Evolutionary conservation across 2,329 filamentous ascomycete species (phyloP), one percentile per base, ranked within the genome.

Genomic region (Lasiodiplodia sp.): DNA sequence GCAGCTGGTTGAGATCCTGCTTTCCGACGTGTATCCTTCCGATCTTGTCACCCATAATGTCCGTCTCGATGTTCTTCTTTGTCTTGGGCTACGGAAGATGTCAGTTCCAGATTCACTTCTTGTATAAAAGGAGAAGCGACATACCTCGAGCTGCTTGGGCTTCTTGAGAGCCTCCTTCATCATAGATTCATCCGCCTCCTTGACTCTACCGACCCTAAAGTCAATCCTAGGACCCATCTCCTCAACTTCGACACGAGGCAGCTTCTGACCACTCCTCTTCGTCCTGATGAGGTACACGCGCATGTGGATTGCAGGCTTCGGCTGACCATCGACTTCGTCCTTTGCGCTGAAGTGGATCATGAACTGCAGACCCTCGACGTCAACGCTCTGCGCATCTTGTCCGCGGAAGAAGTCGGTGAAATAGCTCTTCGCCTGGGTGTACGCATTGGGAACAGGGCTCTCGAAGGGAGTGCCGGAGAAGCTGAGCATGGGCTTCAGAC

Each of bases 31-130:
- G 96, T 71, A 99, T 92, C 74, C 94, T 90, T 71, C 95, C 96
- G 72, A 98, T 87, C 90, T 98, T 98, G 82, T 99, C 96, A 79
- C 96, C 96, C 83, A 99, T 93, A 53, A 90, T 82, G 79, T 98
- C 94, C 68, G 92, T 96, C 67, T 90, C 88, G 74, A 99, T 91
- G 81, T 99, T 99, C 91, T 99, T 99, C 91, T 97, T 98, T 70
- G 91, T 91, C 82, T 82, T 84, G 70, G 84, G 78, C 75, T 86
- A 78, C 71, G 81, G 76, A 56, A 1, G 64, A 28, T 25, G 66
- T 74, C 69, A 75, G 71, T 68, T 67, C 28, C 7, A 16, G 7
- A 3, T 10, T 31, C 8, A n/a, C 8, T 34, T 34, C 31, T 34
- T 12, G 28, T n/a, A 12, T 6, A 21, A 21, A 18, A 49, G 8